Evolutionary conservation across 2,329 filamentous ascomycete species (phyloP).

Genomic region (Botrytis cinerea): DNA sequence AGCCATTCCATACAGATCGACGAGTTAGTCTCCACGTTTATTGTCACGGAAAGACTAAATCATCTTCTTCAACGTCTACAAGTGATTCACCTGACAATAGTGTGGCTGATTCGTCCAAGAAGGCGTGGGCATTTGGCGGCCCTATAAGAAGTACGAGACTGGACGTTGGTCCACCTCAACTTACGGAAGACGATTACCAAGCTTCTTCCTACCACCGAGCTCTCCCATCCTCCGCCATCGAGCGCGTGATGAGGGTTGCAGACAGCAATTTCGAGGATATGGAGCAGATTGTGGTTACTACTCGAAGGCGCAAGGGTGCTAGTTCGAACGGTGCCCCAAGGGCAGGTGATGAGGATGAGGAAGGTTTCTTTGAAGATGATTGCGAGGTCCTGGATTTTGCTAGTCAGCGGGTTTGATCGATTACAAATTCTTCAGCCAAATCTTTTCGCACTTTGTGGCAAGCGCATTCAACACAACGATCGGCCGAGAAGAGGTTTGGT

Average conservation of each 20-base stretch:
- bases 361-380: slow-evolving; percentile 88
- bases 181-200: slow-evolving; percentile 56
- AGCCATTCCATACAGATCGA: slow-evolving; percentile 91
- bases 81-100: slow-evolving; percentile 35
- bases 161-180: slow-evolving; percentile 51
- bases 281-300: slow-evolving; percentile 81
- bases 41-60: slow-evolving; percentile 31
- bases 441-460: not conserved
- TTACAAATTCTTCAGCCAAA: not conserved
- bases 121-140: slow-evolving; percentile 62
- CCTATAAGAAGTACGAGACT: slow-evolving; percentile 53
- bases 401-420: slow-evolving; percentile 59
- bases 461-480: not conserved
- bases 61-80: slow-evolving; percentile 36
- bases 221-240: slow-evolving; percentile 64
- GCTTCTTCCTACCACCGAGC: slow-evolving; percentile 54
- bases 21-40: slow-evolving; percentile 78
- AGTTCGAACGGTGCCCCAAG: slow-evolving; percentile 45
- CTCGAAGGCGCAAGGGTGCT: slow-evolving; percentile 65
- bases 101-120: slow-evolving; percentile 25
- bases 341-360: slow-evolving; percentile 58
- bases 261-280: slow-evolving; percentile 50
- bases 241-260: slow-evolving; percentile 59
- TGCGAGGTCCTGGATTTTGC: slow-evolving; percentile 91
- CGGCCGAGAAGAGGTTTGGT: not conserved